Evolutionary conservation across 164 flowering plant genomes (phyloP), one percentile per base, ranked within the genome.

Genomic region (Nelumbo lutea): DNA sequence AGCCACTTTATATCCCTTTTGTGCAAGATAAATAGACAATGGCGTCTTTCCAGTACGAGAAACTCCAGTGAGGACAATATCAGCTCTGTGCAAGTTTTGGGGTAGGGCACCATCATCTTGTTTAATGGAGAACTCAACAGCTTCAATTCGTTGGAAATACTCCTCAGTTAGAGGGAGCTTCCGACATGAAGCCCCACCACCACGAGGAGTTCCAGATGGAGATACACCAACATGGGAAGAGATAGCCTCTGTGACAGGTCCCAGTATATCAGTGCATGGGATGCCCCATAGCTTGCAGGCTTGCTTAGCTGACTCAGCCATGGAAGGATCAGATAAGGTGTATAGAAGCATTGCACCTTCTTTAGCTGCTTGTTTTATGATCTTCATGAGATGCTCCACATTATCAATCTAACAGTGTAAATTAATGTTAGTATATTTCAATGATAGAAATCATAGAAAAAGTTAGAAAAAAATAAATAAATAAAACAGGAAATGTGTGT

Each of bases 41-140:
- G 97, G 98, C 1, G 98, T 93, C 79, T 93, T 93, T 13, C 97
- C 97, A 3, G 96, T 88, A 6, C 98, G 88, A 47, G 97, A 91
- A 42, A 93, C 98, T 27, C 97, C 98, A 52, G 89, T 76, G 42
- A 93, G 94, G 48, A 91, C 78, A 63, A 93, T 84, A 71, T 93
- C 96, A 39, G 97, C 96, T 51, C 77, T 83, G 70, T 74, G 71
- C 64, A 93, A 70, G 73, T 90, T 91, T 46, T 80, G 77, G 6
- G 98, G 97, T 10, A 80, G 74, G 2, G 97, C 97, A 1, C 98
- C 98, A 72, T 93, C 98, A 72, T 93, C 98, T 75, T 93, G 97
- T 80, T 91, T 91, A 67, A 93, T 90, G 66, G 98, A 90, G 73
- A 91, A 93, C 60, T 93, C 98, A 56, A 93, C 75, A 5, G 97